Conservation (phyloP, 345 rosid genomes). For the Eucalyptus regnans region DNA sequence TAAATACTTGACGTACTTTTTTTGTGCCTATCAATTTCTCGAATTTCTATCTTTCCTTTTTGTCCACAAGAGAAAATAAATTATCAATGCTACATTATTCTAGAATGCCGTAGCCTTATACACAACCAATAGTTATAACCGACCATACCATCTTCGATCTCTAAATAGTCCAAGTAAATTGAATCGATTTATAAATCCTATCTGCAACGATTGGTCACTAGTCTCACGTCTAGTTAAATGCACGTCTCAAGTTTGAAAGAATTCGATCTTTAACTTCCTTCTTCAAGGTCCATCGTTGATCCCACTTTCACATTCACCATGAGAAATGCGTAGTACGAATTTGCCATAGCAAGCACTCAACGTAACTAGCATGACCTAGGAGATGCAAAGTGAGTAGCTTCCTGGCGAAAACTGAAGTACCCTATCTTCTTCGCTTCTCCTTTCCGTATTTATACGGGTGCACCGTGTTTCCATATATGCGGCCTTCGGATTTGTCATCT, state of each 20-base stretch:
- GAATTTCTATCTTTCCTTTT: no score
- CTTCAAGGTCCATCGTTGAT: no score
- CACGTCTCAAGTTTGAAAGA: no score
- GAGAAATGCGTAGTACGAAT: no score
- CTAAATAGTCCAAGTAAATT: background rate
- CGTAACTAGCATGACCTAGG: no score
- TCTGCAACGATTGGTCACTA: background rate
- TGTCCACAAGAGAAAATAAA: background rate
- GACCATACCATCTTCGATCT: background rate
- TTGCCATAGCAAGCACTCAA: no score
- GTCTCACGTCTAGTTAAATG: no score
- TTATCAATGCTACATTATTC: background rate
- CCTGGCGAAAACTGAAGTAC: no score
- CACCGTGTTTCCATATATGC: background rate
- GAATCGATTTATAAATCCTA: background rate
- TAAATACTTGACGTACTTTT: background rate
- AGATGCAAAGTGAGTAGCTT: no score
- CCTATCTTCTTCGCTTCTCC: background rate
- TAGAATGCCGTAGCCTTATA: background rate
- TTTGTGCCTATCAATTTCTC: background rate
- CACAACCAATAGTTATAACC: background rate
- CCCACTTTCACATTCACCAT: no score
- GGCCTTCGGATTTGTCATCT: background rate
- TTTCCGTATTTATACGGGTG: background rate
- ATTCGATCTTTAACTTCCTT: no score